phyloP scores from a whole-genome alignment of 1,284 basidiomycete species.

The Porodaedalea pini region DNA sequence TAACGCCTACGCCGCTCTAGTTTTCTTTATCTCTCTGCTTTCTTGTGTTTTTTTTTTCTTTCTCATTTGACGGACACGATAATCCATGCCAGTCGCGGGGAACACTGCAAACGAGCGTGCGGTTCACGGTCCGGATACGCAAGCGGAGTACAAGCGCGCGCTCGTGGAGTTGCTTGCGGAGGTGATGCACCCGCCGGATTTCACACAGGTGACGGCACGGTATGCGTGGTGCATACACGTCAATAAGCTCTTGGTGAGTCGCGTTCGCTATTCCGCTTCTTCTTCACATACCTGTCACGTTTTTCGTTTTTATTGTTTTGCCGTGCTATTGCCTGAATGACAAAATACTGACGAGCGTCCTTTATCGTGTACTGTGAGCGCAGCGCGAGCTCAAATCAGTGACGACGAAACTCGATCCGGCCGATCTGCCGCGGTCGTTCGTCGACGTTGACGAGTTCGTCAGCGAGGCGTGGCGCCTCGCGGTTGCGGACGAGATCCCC shows the following conservation, averaged over 20 bases:
- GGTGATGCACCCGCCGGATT: slow-evolving; percentile 4
- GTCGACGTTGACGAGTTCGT: neutral
- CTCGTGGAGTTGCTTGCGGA: neutral
- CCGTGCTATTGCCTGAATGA: no score
- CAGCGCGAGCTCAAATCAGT: neutral
- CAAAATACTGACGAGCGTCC: no score
- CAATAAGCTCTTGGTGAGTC: slow-evolving; percentile 1
- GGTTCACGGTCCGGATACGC: neutral
- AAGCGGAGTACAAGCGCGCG: neutral
- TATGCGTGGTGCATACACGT: neutral
- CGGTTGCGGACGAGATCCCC: neutral
- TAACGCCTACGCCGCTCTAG: no score
- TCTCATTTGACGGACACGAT: no score
- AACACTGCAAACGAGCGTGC: neutral
- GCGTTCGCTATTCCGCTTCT: neutral
- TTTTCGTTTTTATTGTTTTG: no score
- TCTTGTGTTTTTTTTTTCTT: no score
- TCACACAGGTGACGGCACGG: neutral
- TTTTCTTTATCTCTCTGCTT: no score
- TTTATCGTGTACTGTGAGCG: neutral
- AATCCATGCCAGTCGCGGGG: no score
- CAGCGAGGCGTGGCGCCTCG: neutral
- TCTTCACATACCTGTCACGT: no score
- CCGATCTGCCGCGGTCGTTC: neutral
- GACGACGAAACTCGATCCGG: neutral